Conservation (phyloP, 345 rosid genomes). For the Citrus reticulata region DNA sequence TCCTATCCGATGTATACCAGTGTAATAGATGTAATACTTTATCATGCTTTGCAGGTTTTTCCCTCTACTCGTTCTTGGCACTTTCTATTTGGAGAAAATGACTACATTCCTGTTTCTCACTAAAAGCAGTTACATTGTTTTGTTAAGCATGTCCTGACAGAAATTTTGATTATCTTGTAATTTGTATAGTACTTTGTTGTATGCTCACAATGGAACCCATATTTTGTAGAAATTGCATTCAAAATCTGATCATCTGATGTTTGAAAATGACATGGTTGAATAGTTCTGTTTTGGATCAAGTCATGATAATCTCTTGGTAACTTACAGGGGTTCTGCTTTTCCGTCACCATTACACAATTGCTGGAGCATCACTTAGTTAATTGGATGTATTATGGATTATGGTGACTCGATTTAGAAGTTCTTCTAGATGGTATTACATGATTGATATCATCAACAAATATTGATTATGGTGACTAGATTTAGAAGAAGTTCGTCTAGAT, state of each 20-base stretch:
- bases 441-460: too few relatives aligned
- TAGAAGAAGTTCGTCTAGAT: too few relatives aligned
- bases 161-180: not conserved
- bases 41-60: not conserved
- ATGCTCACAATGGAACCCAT: not conserved
- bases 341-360: too few relatives aligned
- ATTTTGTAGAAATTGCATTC: not conserved
- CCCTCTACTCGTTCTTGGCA: not conserved
- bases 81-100: not conserved
- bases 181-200: not conserved
- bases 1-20: not conserved
- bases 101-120: not conserved
- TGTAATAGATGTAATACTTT: not conserved
- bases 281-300: not conserved
- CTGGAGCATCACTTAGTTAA: too few relatives aligned
- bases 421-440: too few relatives aligned
- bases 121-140: not conserved
- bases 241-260: not conserved
- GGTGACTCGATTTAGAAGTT: too few relatives aligned
- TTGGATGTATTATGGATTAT: too few relatives aligned
- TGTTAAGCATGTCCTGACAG: not conserved
- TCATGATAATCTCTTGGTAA: not conserved
- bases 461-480: too few relatives aligned
- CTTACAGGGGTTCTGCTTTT: not conserved
- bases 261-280: not conserved